Evolutionary conservation across 768 basidiomycete genomes (phyloP).

Genomic region (Russula griseocarnosa): DNA sequence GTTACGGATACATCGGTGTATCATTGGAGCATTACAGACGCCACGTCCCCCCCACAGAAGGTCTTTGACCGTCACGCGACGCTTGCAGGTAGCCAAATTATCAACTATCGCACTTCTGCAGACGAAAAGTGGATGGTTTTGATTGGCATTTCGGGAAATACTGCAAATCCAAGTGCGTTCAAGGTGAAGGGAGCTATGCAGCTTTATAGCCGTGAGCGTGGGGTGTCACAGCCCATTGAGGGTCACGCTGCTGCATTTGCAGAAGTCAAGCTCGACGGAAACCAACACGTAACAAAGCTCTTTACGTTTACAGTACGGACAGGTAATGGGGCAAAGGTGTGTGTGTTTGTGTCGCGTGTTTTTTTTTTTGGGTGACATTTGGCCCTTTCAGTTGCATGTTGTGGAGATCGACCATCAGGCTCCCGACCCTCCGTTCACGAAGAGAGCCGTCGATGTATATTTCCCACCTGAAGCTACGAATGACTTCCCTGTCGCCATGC

Average conservation of each 20-base stretch:
- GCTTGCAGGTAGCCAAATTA: constrained; percentile 93
- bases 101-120: constrained; percentile 89
- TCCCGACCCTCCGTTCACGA: constrained; percentile 87
- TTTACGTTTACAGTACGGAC: constrained; percentile 95
- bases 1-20: constrained; percentile 92
- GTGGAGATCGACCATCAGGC: constrained; percentile 97
- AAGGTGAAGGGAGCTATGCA: constrained; percentile 99
- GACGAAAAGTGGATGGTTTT: constrained; percentile 99
- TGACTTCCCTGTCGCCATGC: constrained; percentile 99
- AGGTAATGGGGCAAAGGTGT: constrained; percentile 95
- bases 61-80: constrained; percentile 95
- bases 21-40: constrained; percentile 82
- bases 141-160: constrained; percentile 89
- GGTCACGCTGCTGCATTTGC: constrained; percentile 98
- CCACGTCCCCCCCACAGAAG: constrained; percentile 79
- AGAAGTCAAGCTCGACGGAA: constrained; percentile 85
- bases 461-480: constrained; percentile 98
- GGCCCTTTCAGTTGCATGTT: constrained; percentile 72
- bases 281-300: constrained; percentile 79
- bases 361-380: background rate
- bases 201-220: constrained; percentile 87
- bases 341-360: constrained; percentile 29
- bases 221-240: constrained; percentile 96
- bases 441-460: constrained; percentile 98
- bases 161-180: constrained; percentile 92